phyloP scores from a whole-genome alignment of 257 asterid genomes.

The Solanum megistacrolobum region DNA sequence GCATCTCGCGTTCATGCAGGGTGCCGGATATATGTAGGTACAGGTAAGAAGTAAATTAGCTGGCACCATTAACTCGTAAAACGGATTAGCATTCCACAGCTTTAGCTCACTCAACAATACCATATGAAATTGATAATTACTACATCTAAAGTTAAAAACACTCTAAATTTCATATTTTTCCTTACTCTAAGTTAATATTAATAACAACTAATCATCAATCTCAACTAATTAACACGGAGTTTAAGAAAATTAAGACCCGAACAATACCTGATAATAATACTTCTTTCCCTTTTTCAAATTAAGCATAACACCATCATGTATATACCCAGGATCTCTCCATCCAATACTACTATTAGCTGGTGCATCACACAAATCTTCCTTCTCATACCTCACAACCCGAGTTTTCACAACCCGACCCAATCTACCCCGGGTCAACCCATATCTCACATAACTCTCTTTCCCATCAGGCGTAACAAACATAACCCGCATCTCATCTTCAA shows the following conservation, averaged over 20 bases:
- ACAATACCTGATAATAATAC: conserved; percentile 61
- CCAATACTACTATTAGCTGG: conserved; percentile 80
- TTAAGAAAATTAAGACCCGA: background rate
- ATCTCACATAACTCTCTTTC: conserved; percentile 45
- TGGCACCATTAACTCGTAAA: background rate
- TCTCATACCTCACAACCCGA: conserved; percentile 55
- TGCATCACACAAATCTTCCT: conserved; percentile 77
- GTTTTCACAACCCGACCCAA: conserved; percentile 39
- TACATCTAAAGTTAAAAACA: background rate
- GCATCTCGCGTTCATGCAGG: background rate
- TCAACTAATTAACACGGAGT: background rate
- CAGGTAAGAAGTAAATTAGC: background rate
- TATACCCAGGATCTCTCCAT: conserved; percentile 95
- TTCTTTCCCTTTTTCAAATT: conserved; percentile 50
- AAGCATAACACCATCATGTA: conserved; percentile 75
- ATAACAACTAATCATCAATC: background rate
- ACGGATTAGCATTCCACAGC: background rate
- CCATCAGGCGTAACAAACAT: conserved; percentile 90
- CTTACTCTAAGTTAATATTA: background rate
- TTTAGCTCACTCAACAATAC: background rate
- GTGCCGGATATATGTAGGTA: background rate
- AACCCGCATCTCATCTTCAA: conserved; percentile 83
- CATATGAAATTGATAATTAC: background rate
- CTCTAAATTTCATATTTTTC: background rate
- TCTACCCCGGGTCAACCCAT: conserved; percentile 36